phyloP scores from a whole-genome alignment of 2,329 filamentous ascomycete genomes.

The Aureobasidium sp. region DNA sequence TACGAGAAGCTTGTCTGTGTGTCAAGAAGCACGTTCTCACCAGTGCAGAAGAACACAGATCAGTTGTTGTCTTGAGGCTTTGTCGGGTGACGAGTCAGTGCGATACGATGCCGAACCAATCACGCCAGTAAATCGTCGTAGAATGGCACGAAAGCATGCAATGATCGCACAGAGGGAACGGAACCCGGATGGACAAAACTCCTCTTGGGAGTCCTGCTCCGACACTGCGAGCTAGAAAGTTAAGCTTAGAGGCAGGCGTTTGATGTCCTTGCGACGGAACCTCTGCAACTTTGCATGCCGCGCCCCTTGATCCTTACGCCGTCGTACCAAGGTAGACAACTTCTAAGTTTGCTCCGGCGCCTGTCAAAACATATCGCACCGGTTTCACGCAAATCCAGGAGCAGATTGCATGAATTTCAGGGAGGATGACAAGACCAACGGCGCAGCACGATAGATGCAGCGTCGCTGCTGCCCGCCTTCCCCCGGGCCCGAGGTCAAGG shows the following conservation, averaged over 20 bases:
- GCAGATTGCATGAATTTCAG: neutral
- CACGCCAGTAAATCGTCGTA: neutral
- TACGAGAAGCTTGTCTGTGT: conserved; percentile 10
- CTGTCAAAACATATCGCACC: conserved; percentile 1
- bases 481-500: neutral
- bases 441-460: neutral
- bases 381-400: neutral
- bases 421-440: conserved; percentile 1
- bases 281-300: neutral
- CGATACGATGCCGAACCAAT: conserved; percentile 9
- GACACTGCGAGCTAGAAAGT: neutral
- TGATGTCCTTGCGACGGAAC: neutral
- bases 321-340: conserved; percentile 1
- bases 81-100: conserved; percentile 12
- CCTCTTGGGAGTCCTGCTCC: neutral
- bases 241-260: conserved; percentile 9
- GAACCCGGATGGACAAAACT: neutral
- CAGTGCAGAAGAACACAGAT: neutral
- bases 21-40: neutral
- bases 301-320: neutral
- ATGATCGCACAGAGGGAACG: neutral
- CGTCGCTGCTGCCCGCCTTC: neutral
- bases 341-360: conserved; percentile 3
- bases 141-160: neutral
- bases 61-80: conserved; percentile 8